Evolutionary conservation across 202 grass and related monocot genomes (phyloP).

Genomic region (Dendrocalamus latiflorus): DNA sequence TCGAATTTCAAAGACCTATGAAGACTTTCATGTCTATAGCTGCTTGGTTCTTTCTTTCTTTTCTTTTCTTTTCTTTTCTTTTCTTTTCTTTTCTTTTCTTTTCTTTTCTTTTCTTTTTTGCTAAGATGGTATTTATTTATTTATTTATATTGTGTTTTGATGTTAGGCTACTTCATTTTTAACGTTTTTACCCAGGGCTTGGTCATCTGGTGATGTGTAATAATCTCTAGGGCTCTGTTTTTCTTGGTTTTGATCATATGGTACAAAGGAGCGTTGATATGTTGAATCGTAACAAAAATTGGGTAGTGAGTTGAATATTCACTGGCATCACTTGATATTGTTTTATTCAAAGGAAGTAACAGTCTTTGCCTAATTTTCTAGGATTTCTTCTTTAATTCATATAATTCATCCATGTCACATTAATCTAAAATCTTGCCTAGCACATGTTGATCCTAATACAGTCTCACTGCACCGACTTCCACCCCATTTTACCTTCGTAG

Average conservation of each 20-base stretch:
- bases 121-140: not conserved
- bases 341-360: conserved; percentile 5
- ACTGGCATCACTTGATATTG: not conserved
- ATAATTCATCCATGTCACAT: not conserved
- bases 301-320: not conserved
- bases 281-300: not conserved
- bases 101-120: not conserved
- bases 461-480: no score
- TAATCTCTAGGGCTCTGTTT: not conserved
- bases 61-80: no score
- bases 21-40: not conserved
- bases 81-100: no score
- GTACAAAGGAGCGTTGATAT: not conserved
- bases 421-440: not conserved
- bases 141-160: not conserved
- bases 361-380: not conserved
- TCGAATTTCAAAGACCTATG: not conserved
- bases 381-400: not conserved
- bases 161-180: not conserved
- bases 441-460: not conserved
- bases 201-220: not conserved
- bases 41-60: not conserved
- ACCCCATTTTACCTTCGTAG: no score
- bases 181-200: not conserved
- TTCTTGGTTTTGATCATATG: not conserved